Conservation (phyloP, 2,329 filamentous ascomycete genomes). For the Colletotrichum liriopes region DNA sequence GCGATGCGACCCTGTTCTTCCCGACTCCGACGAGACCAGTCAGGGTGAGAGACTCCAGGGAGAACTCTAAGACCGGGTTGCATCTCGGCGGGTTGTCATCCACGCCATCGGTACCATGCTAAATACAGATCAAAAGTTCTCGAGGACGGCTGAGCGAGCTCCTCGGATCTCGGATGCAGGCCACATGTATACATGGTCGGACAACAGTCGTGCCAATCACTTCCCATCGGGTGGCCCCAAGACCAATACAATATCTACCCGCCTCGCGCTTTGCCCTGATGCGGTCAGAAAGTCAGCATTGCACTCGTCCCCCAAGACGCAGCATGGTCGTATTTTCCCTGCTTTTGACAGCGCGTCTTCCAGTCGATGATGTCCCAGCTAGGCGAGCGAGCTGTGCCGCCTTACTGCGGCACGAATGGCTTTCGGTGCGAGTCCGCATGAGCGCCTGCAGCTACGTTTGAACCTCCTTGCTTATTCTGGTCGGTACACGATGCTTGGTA, state of each 20-base stretch:
- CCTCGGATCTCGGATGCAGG: conserved; percentile 3
- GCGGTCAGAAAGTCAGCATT: neutral
- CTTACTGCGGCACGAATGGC: neutral
- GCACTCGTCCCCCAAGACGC: neutral
- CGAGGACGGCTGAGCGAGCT: neutral
- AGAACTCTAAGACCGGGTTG: neutral
- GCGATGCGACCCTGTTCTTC: neutral
- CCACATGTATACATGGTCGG: neutral
- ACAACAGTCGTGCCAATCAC: neutral
- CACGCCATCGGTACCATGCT: neutral
- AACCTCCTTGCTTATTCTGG: neutral
- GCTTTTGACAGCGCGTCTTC: neutral
- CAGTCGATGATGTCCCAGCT: neutral
- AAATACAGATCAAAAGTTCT: neutral
- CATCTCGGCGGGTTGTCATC: conserved; percentile 2
- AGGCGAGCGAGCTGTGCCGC: conserved; percentile 17
- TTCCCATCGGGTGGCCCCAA: neutral
- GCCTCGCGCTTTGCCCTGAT: neutral
- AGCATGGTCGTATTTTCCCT: neutral
- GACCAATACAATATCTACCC: neutral
- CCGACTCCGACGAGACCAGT: neutral
- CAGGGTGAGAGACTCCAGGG: neutral
- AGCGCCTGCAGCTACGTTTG: neutral
- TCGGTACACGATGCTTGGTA: neutral
- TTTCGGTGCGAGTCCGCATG: neutral